Conservation (phyloP, 805 yeast genomes). For the Debaryomyces prosopidis region DNA sequence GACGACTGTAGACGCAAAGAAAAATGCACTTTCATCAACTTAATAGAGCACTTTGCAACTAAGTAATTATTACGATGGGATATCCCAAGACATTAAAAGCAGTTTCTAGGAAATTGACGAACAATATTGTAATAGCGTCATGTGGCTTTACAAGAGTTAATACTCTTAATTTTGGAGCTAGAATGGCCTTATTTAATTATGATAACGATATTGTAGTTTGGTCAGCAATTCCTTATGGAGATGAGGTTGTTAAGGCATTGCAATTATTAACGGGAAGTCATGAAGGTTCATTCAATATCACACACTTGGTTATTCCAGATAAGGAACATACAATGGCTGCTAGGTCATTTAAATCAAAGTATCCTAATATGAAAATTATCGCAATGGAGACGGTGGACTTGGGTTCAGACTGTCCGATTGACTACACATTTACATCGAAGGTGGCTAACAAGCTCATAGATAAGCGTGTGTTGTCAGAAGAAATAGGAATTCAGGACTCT, state of each 20-base stretch:
- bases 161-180: conserved; percentile 38
- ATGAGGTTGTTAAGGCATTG: conserved; percentile 42
- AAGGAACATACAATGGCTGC: conserved; percentile 67
- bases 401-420: conserved; percentile 37
- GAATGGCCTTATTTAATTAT: conserved; percentile 41
- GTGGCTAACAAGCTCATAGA: conserved; percentile 35
- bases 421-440: conserved; percentile 35
- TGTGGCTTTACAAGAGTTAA: conserved; percentile 33
- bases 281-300: conserved; percentile 34
- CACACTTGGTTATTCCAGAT: conserved; percentile 62
- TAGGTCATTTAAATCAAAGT: conserved; percentile 46
- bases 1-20: too few relatives aligned
- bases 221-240: conserved; percentile 59
- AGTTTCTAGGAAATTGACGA: conserved; percentile 28
- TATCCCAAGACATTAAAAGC: conserved; percentile 37
- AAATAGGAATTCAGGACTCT: conserved; percentile 36
- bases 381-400: conserved; percentile 47
- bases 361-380: conserved; percentile 53
- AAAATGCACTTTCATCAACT: too few relatives aligned
- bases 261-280: conserved; percentile 30
- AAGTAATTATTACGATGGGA: conserved; percentile 17
- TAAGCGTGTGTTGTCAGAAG: conserved; percentile 17
- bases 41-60: too few relatives aligned
- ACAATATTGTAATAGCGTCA: conserved; percentile 35
- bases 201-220: conserved; percentile 44